These are phyloP conservation scores for Ceratobasidium sp. DNA, from an alignment of 1,284 basidiomycete genomes.

Conservation along the genomic window DNA sequence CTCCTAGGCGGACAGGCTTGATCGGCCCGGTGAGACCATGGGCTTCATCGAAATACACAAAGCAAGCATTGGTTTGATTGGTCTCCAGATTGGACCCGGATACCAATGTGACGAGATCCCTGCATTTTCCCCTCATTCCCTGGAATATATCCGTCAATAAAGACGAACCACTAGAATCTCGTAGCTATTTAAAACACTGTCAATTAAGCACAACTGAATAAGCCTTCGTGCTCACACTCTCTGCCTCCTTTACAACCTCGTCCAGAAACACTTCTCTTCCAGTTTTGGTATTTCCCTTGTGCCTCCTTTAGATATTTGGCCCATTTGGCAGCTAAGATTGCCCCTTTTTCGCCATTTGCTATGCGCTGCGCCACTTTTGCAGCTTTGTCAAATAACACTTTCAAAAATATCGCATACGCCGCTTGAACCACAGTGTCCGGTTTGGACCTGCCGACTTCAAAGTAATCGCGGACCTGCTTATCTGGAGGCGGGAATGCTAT, in stretches of 20 bases:
- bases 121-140: neutral
- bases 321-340: neutral
- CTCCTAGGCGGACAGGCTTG: neutral
- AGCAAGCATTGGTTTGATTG: neutral
- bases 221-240: neutral
- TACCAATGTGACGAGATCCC: neutral
- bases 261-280: slow-evolving; percentile 8
- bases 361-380: neutral
- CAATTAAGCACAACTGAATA: neutral
- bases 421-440: neutral
- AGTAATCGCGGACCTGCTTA: neutral
- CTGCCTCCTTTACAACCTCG: neutral
- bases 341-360: neutral
- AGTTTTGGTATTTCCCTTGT: neutral
- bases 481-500: slow-evolving; percentile 3
- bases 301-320: neutral
- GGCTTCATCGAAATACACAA: slow-evolving; percentile 8
- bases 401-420: slow-evolving; percentile 1
- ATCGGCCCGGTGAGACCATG: neutral
- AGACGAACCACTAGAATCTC: too few species aligned
- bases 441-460: neutral
- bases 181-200: neutral
- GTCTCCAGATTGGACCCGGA: neutral
- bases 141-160: too few species aligned
- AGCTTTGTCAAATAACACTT: neutral